Base-by-base conservation (phyloP, 2,329 filamentous ascomycete species). In the Aureobasidium zeae region DNA sequence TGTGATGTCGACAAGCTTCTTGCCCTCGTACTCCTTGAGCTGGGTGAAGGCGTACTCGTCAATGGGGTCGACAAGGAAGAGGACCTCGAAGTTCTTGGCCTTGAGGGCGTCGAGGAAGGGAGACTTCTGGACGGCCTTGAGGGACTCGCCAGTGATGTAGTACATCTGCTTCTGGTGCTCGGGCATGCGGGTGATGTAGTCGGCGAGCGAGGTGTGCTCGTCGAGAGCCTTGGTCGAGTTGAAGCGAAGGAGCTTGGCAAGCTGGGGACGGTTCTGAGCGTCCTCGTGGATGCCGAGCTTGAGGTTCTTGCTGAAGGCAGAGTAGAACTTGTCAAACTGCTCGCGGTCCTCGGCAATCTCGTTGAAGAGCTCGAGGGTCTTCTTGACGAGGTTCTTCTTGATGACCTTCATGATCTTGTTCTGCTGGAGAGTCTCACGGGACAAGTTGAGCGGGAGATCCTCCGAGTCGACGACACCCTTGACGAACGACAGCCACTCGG, bases 331-430 rank as follows among this genome's bases (percentile, higher is more conserved):
- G 81, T 98, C 91, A 68, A 98, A 98, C 71, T 95, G 86, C 81
- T 98, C 91, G 73, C 94, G 94, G 73, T 98, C 91, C 78, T 98
- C 91, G 48, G 91, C 82, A 53, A 98, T 98, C 77, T 98, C 91
- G 62, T 81, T 79, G 83, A 98, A 98, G 68, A 98, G 86, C 78
- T 98, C 91, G 55, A 98, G 86, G 54, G 86, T 86, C 86, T 98
- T 98, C 88, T 96, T 98, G 78, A 98, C 88, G 55, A 98, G 94
- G 83, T 98, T 98, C 87, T 98, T 98, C 82, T 93, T 94, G 80
- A 96, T 96, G 70, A 96, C 91, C 84, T 96, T 96, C 91, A 96
- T 96, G 78, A 98, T 98, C 87, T 96, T 96, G 85, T 96, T 98
- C 79, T 96, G 91, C 75, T 98, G 91, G 38, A 98, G 86, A 47